Evolutionary conservation across 768 basidiomycete genomes (phyloP).

Genomic region (Mycena sanguinolenta): DNA sequence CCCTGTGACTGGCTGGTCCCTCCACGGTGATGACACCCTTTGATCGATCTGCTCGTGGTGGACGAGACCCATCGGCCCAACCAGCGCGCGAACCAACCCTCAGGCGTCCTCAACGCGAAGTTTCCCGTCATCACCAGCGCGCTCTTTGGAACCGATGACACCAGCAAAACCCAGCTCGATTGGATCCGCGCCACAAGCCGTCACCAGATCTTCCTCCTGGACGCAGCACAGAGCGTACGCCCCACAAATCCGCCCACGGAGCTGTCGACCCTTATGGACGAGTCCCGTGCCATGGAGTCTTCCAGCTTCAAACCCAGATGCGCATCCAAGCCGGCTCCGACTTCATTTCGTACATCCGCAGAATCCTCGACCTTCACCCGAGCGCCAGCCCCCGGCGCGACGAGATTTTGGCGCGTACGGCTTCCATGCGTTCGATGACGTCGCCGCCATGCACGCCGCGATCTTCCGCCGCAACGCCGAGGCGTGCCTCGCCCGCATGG

Average conservation of each 20-base stretch:
- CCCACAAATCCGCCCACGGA: conserved; percentile 25
- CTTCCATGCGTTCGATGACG: conserved; percentile 22
- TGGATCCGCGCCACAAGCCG: conserved; percentile 31
- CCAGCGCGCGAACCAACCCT: conserved; percentile 30
- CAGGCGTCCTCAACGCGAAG: conserved; percentile 26
- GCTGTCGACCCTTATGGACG: conserved; percentile 19
- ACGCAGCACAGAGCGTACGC: conserved; percentile 31
- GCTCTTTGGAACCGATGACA: conserved; percentile 31
- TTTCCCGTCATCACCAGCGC: conserved; percentile 24
- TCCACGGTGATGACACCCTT: conserved; percentile 30
- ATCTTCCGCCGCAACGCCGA: conserved; percentile 27
- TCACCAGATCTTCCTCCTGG: conserved; percentile 31
- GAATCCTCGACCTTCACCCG: conserved; percentile 25
- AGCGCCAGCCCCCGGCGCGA: conserved; percentile 15
- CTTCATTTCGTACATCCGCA: conserved; percentile 31
- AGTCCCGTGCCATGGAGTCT: conserved; percentile 24
- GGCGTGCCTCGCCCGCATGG: conserved; percentile 25
- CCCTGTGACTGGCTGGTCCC: too few species aligned
- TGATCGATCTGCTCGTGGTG: conserved; percentile 28
- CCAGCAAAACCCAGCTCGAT: conserved; percentile 29
- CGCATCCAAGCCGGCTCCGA: conserved; percentile 31
- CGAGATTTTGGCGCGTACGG: conserved; percentile 26
- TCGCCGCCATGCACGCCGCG: conserved; percentile 30
- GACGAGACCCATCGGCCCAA: conserved; percentile 31
- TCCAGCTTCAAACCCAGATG: conserved; percentile 31